Evolutionary conservation across 1,284 basidiomycete genomes (phyloP).

Genomic region (Vanrija sp.): DNA sequence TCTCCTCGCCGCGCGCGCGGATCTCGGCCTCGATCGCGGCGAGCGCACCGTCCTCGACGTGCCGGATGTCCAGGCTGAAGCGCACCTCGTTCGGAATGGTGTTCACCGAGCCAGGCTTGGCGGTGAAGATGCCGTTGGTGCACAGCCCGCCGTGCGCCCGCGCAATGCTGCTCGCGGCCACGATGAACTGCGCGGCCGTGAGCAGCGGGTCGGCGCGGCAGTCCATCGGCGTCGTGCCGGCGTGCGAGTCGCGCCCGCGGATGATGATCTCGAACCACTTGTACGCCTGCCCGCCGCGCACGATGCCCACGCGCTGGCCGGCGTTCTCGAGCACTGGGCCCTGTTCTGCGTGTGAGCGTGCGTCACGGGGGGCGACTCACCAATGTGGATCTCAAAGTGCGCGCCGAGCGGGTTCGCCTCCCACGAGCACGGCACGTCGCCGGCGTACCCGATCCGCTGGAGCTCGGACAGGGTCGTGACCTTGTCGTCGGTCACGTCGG

Average conservation of each 20-base stretch:
- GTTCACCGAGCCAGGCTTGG: constrained; percentile 19
- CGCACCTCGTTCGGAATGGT: constrained; percentile 15
- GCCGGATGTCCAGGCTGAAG: constrained; percentile 26
- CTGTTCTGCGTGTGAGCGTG: constrained; percentile 16
- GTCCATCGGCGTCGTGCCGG: constrained; percentile 29
- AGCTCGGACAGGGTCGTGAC: constrained; percentile 18
- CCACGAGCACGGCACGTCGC: constrained; percentile 12
- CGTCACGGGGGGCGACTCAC: not conserved
- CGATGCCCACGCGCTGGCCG: constrained; percentile 18
- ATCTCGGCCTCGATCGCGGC: constrained; percentile 18
- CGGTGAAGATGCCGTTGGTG: constrained; percentile 19
- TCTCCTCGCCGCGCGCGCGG: constrained; percentile 4
- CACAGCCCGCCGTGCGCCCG: constrained; percentile 13
- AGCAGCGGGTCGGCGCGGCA: constrained; percentile 22
- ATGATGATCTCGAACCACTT: constrained; percentile 27
- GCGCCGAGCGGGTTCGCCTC: constrained; percentile 22
- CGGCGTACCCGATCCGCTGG: constrained; percentile 22
- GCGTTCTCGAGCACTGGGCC: constrained; percentile 28
- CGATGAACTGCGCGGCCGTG: constrained; percentile 12
- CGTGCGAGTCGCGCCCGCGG: constrained; percentile 26
- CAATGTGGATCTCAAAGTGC: constrained; percentile 37
- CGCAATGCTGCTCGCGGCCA: constrained; percentile 15
- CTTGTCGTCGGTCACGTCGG: constrained; percentile 6
- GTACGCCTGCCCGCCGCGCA: constrained; percentile 28
- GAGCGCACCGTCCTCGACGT: constrained; percentile 16